phyloP scores from a whole-genome alignment of 148 eudicot genomes.

The Chenopodium quinoa region DNA sequence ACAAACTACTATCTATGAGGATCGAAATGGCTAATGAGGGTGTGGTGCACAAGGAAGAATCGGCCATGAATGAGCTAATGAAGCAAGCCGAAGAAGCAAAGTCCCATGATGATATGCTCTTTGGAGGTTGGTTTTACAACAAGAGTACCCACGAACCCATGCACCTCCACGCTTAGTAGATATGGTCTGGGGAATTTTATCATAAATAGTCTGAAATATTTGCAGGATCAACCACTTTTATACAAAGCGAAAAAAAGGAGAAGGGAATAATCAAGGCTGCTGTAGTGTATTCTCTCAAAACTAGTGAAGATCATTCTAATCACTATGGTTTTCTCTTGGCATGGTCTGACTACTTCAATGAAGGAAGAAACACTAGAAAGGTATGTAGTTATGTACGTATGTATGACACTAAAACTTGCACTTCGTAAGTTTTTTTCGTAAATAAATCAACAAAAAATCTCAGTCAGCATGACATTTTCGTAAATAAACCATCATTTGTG shows the following conservation, averaged over 20 bases:
- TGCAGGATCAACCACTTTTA: background rate
- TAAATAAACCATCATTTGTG: no score
- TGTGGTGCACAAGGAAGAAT: background rate
- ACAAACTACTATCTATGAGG: background rate
- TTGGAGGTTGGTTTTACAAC: background rate
- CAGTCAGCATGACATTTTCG: no score
- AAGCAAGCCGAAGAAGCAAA: background rate
- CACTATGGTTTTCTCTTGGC: background rate
- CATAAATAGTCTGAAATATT: background rate
- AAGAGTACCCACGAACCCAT: background rate
- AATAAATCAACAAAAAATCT: no score
- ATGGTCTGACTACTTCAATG: background rate
- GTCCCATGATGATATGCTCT: background rate
- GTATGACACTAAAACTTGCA: no score
- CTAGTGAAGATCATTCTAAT: background rate
- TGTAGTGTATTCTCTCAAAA: background rate
- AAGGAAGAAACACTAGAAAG: no score
- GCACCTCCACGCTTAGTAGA: background rate
- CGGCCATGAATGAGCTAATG: background rate
- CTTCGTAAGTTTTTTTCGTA: no score
- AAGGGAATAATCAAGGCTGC: background rate
- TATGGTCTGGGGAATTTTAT: background rate
- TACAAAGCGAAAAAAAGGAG: background rate
- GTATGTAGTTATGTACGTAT: no score
- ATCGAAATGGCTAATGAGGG: background rate